Conservation (phyloP, 352 stramenopile species). For the Stramenopiles sp. region DNA sequence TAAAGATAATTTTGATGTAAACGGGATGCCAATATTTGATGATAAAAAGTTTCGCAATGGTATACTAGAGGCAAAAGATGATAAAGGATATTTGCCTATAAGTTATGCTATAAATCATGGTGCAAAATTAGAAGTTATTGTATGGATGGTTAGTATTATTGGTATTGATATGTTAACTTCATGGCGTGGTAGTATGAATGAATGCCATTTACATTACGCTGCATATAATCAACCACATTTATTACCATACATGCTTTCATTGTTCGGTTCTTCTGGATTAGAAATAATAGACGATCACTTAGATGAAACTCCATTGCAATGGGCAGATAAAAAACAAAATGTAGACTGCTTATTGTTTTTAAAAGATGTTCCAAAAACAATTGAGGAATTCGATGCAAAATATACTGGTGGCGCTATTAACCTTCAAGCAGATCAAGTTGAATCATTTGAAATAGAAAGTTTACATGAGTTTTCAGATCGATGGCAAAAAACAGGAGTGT, state of each 20-base stretch:
- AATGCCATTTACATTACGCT: not conserved
- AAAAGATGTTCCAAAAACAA: not conserved
- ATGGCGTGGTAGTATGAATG: not conserved
- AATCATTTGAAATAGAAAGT: conserved; percentile 3
- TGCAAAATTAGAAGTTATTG: not conserved
- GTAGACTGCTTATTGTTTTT: not conserved
- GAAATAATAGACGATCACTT: not conserved
- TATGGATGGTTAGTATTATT: not conserved
- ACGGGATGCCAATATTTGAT: not conserved
- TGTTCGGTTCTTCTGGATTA: not conserved
- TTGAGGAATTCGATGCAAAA: conserved; percentile 3
- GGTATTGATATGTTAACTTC: not conserved
- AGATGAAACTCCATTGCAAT: not conserved
- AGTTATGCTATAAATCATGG: conserved; percentile 1
- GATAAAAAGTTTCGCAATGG: not conserved
- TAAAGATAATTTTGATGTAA: not conserved
- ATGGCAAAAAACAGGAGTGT: not conserved
- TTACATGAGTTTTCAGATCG: not conserved
- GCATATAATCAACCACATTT: not conserved
- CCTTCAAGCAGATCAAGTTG: not conserved
- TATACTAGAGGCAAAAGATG: not conserved
- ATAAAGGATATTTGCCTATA: not conserved
- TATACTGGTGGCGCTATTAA: not conserved
- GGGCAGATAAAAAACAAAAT: not conserved
- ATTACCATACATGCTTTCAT: not conserved